A percentile compares a stretch with the other conserved stretches of the same genome.
Evolutionary conservation across 441 rosid genomes (phyloP).

Genomic region (Euphorbia corollata): DNA sequence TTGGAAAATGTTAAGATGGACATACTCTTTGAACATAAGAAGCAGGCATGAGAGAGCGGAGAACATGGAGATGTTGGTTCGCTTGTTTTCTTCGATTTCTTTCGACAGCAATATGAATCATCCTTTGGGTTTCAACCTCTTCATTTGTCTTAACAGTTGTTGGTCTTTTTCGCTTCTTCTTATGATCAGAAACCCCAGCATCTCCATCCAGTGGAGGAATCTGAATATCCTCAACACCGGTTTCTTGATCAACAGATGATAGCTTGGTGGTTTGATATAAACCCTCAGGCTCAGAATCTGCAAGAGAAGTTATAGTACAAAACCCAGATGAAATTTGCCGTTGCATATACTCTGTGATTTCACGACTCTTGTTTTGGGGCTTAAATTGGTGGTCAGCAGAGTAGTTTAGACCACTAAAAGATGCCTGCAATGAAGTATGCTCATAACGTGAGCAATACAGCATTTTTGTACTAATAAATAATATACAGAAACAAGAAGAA

Average conservation of each 20-base stretch:
- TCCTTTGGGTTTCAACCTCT: conserved; percentile 86
- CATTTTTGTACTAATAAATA: conserved; percentile 22
- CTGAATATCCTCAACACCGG: too few species aligned
- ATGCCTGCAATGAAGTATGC: conserved; percentile 33
- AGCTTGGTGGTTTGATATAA: conserved; percentile 43
- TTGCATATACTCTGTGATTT: conserved; percentile 54
- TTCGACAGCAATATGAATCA: conserved; percentile 91
- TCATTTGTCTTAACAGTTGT: conserved; percentile 69
- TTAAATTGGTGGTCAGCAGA: conserved; percentile 33
- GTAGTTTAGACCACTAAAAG: conserved; percentile 34
- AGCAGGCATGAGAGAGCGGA: conserved; percentile 88
- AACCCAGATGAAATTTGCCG: conserved; percentile 35
- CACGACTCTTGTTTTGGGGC: conserved; percentile 25
- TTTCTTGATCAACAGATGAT: conserved; percentile 35
- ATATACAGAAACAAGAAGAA: conserved; percentile 3
- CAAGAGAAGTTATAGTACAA: conserved; percentile 41
- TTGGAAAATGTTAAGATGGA: neutral
- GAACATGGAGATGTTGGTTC: conserved; percentile 83
- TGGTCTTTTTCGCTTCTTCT: conserved; percentile 72
- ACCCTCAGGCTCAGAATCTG: conserved; percentile 70
- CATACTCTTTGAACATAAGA: conserved; percentile 81
- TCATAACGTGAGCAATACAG: conserved; percentile 20
- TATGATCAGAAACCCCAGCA: conserved; percentile 9
- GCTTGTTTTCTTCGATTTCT: conserved; percentile 83
- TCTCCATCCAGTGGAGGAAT: too few species aligned